Evolutionary conservation across 2,329 filamentous ascomycete genomes (phyloP), one percentile per base, ranked within the genome.

Genomic region (Metarhizium guizhouense): DNA sequence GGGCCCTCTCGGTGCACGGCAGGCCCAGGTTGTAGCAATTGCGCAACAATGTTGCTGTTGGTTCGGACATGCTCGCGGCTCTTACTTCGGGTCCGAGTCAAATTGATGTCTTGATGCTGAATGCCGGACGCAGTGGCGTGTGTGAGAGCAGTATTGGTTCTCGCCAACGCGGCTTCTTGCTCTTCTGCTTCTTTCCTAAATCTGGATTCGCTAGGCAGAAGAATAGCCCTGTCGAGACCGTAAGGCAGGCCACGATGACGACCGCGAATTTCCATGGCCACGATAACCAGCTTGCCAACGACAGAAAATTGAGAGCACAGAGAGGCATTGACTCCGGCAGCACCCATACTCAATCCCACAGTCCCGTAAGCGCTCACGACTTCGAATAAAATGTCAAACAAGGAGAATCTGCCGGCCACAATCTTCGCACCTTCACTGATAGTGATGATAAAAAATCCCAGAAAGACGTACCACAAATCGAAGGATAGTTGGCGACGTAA

Each of bases 391-490:
- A 85, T 76, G 6, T 79, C 74, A 67, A 89, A 92, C 68, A 89
- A 74, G 56, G 83, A 80, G 63, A 91, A 88, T 3, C 85, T 74
- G 36, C 71, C 70, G 3, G 65, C 80, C 66, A 88, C 76, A 13
- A 99, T 76, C 16, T 85, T 83, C 7, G 64, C 56, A 4, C 91
- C 93, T 73, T 99, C 95, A 34, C 88, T 85, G 63, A 99, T 96
- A 58, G 87, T 81, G 64, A 99, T 88, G 67, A 97, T 82, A 73
- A 99, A 99, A 63, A 95, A 84, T 1, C 94, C 94, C 25, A 97
- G 70, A 67, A 95, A 96, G 56, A 99, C 87, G 65, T 91, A 99
- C 94, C 94, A 99, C 70, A 99, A 71, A 72, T 99, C 94, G 74
- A 99, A 99, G 54, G 91, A 95, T 40, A 99, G 81, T 71, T 99